Evolutionary conservation across 2,329 filamentous ascomycete species (phyloP).

Genomic region (Aspergillus sp.): DNA sequence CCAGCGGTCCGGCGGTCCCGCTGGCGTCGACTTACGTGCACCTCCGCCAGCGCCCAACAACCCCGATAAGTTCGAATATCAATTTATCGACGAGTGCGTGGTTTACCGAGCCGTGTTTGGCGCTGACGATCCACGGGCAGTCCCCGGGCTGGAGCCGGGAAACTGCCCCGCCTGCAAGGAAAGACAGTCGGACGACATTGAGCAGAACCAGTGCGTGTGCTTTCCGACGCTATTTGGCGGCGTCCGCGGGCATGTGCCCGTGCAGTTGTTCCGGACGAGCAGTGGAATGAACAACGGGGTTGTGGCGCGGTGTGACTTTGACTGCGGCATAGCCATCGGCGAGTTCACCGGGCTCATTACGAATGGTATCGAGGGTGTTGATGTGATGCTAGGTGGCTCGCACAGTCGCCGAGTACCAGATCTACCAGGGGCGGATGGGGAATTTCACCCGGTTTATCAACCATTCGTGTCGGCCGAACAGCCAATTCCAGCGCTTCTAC

Average conservation of each 20-base stretch:
- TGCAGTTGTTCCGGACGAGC: slow-evolving; percentile 54
- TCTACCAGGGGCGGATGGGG: slow-evolving; percentile 55
- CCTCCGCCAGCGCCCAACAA: slow-evolving; percentile 10
- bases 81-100: slow-evolving; percentile 45
- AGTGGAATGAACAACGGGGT: slow-evolving; percentile 58
- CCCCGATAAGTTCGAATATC: slow-evolving; percentile 17
- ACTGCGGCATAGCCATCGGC: slow-evolving; percentile 53
- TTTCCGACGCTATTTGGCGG: slow-evolving; percentile 55
- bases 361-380: slow-evolving; percentile 50
- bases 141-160: slow-evolving; percentile 33
- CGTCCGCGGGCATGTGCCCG: slow-evolving; percentile 41
- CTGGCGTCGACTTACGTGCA: slow-evolving; percentile 21
- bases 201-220: slow-evolving; percentile 52
- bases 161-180: slow-evolving; percentile 48
- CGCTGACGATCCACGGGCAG: slow-evolving; percentile 50
- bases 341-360: slow-evolving; percentile 59
- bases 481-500: slow-evolving; percentile 57
- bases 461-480: slow-evolving; percentile 58
- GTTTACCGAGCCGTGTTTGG: slow-evolving; percentile 52
- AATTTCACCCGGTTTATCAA: slow-evolving; percentile 62
- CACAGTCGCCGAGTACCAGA: slow-evolving; percentile 49
- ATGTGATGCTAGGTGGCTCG: slow-evolving; percentile 54
- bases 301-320: slow-evolving; percentile 41
- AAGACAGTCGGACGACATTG: slow-evolving; percentile 51
- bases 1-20: slow-evolving; percentile 10